Conservation (phyloP, 805 yeast genomes). For the Allodekkera sacchari region DNA sequence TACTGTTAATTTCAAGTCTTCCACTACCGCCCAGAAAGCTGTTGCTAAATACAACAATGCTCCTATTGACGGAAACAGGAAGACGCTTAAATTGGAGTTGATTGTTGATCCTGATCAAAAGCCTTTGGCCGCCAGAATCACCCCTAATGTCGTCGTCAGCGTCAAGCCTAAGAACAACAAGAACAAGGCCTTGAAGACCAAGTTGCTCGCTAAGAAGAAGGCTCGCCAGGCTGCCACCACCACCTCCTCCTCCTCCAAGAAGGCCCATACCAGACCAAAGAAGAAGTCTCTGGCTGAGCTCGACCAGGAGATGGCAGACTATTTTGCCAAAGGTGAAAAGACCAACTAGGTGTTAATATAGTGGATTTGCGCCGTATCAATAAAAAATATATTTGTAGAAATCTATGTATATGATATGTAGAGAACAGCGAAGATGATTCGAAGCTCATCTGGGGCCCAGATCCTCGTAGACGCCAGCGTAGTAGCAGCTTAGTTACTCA, state of each 20-base stretch:
- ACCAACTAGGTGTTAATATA: no score
- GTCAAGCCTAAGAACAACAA: constrained; percentile 6
- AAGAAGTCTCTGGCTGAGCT: constrained; percentile 79
- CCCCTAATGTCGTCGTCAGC: constrained; percentile 30
- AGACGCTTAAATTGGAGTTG: constrained; percentile 69
- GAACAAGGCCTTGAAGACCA: constrained; percentile 10
- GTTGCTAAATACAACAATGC: constrained; percentile 84
- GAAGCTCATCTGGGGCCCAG: not conserved
- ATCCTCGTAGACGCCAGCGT: no score
- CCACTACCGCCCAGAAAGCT: constrained; percentile 68
- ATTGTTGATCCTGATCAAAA: constrained; percentile 76
- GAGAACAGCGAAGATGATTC: no score
- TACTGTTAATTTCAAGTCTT: constrained; percentile 65
- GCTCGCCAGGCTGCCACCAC: constrained; percentile 32
- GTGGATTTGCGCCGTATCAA: no score
- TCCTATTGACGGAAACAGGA: constrained; percentile 82
- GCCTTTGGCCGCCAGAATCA: constrained; percentile 68
- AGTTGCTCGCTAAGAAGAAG: constrained; percentile 5
- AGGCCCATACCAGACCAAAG: constrained; percentile 35
- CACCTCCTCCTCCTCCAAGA: constrained; percentile 21
- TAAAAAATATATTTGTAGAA: constrained; percentile 1
- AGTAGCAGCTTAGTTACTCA: no score
- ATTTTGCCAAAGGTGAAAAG: constrained; percentile 55
- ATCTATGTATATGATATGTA: no score
- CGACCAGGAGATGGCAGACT: constrained; percentile 97